These are phyloP conservation scores for Diaporthe vexans DNA, from an alignment of 2,329 filamentous ascomycete genomes.

Conservation along the genomic window DNA sequence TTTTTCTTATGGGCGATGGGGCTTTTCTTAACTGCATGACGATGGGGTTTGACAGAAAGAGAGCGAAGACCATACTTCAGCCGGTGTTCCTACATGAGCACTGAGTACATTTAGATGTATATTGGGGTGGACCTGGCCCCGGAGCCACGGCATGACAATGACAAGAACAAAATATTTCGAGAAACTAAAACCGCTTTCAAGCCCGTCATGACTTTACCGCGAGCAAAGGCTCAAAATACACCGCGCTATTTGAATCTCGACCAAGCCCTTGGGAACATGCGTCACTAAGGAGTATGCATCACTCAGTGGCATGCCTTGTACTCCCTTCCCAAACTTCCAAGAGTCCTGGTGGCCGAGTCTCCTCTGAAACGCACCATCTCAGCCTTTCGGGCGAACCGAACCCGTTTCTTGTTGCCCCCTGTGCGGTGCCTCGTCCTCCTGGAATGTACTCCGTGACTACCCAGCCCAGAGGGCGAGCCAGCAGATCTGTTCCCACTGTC, in stretches of 20 bases:
- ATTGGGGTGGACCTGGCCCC: background rate
- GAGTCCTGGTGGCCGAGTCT: constrained; percentile 12
- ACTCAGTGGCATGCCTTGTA: background rate
- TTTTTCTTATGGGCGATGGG: constrained; percentile 15
- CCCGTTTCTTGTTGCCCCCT: constrained; percentile 10
- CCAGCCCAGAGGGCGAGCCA: background rate
- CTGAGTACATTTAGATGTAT: constrained; percentile 28
- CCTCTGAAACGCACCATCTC: constrained; percentile 20
- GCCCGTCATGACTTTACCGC: background rate
- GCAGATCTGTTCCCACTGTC: background rate
- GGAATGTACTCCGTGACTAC: background rate
- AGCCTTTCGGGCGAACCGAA: background rate
- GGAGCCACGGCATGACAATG: background rate
- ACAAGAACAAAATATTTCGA: constrained; percentile 2
- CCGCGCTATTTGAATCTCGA: background rate
- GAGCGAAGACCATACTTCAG: constrained; percentile 3
- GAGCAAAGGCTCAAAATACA: background rate
- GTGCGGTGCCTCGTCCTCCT: background rate
- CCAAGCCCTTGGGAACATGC: background rate
- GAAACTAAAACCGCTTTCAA: background rate
- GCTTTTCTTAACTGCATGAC: constrained; percentile 5
- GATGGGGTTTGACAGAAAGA: constrained; percentile 3
- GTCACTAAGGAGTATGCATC: background rate
- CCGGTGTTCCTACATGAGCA: constrained; percentile 4
- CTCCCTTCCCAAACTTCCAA: background rate